phyloP scores from a whole-genome alignment of 441 rosid genomes.

The Mallotus repandus region DNA sequence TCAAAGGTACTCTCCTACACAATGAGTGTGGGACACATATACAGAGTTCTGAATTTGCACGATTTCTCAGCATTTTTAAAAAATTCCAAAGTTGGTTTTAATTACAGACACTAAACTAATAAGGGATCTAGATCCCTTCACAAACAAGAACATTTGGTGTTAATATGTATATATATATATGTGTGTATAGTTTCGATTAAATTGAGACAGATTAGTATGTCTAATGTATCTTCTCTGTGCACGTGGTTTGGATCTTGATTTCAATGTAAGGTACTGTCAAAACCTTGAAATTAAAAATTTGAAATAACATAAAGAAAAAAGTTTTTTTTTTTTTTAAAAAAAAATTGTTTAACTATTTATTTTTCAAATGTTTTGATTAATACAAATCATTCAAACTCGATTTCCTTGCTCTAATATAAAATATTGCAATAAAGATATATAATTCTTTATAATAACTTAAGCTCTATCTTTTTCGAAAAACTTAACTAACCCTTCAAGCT shows the following conservation, averaged over 20 bases:
- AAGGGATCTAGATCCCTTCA: slow-evolving; percentile 11
- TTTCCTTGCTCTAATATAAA: too few species aligned
- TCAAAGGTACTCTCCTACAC: too few species aligned
- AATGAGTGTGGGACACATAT: too few species aligned
- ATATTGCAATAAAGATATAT: too few species aligned
- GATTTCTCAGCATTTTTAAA: not conserved
- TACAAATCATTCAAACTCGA: too few species aligned
- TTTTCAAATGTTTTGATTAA: too few species aligned
- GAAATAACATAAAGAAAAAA: not conserved
- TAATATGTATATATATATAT: not conserved
- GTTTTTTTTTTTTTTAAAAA: not conserved
- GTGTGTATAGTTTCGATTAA: not conserved
- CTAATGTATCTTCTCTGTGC: not conserved
- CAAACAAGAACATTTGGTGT: not conserved
- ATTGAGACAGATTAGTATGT: not conserved
- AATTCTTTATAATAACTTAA: too few species aligned
- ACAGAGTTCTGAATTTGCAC: slow-evolving; percentile 1
- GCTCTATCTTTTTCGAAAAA: too few species aligned
- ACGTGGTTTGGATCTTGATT: not conserved
- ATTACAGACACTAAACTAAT: not conserved
- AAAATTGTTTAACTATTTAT: not conserved
- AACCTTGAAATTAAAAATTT: not conserved
- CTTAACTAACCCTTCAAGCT: too few species aligned
- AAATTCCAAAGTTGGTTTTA: not conserved
- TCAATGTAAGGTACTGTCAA: not conserved